Conservation (phyloP, 768 basidiomycete genomes). For the Suillus brevipes region DNA sequence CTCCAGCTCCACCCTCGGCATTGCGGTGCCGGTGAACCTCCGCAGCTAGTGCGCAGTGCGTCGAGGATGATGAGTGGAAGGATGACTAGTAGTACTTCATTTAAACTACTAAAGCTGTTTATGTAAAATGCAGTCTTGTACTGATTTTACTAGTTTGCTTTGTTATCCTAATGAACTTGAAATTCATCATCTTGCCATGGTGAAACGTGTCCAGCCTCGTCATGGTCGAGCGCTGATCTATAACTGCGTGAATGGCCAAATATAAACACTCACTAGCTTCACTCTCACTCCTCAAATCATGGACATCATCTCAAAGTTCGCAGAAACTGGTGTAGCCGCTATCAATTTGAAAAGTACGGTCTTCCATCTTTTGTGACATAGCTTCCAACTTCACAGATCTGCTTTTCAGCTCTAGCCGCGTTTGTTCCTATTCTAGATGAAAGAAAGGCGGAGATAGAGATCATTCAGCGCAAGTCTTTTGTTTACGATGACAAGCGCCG, state of each 20-base stretch:
- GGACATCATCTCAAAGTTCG: slow-evolving; percentile 37
- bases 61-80: neutral
- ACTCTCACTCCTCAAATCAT: slow-evolving; percentile 22
- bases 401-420: slow-evolving; percentile 44
- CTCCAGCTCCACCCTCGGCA: neutral
- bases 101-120: neutral
- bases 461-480: slow-evolving; percentile 54
- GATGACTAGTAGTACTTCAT: neutral
- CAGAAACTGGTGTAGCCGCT: slow-evolving; percentile 31
- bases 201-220: neutral
- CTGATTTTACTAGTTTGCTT: neutral
- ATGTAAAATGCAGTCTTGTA: too few species aligned
- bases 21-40: neutral
- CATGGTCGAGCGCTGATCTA: neutral
- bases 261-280: neutral
- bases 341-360: slow-evolving; percentile 39
- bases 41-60: neutral
- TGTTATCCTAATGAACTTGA: neutral
- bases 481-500: slow-evolving; percentile 42
- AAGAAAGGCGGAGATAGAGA: slow-evolving; percentile 46
- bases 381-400: neutral
- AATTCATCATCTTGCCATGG: neutral
- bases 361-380: slow-evolving; percentile 5
- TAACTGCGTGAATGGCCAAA: neutral
- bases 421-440: slow-evolving; percentile 53